Conservation (phyloP, 345 rosid species). For the Eutrema heterophyllum region DNA sequence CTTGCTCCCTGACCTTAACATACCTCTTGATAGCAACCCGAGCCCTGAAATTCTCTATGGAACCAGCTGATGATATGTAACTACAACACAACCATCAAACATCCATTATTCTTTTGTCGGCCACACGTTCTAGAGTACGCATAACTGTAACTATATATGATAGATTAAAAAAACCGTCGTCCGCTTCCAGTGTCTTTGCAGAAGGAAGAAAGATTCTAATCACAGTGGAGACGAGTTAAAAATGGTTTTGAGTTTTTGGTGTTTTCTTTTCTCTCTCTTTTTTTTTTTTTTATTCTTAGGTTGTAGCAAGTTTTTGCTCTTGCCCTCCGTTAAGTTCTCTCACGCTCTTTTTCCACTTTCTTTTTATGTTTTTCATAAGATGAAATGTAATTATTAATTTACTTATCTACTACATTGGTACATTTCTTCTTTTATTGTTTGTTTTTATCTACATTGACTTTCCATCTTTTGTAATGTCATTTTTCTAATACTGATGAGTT, state of each 20-base stretch:
- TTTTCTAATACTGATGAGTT: no score
- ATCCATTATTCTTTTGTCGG: conserved; percentile 23
- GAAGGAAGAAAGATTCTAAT: not conserved
- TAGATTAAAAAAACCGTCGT: not conserved
- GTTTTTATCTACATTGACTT: not conserved
- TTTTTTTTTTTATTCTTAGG: conserved; percentile 1
- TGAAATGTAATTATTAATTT: not conserved
- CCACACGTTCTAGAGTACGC: conserved; percentile 11
- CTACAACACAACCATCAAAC: not conserved
- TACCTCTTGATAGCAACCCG: conserved; percentile 41
- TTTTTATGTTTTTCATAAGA: not conserved
- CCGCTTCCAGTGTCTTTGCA: conserved; percentile 8
- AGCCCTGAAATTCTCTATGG: conserved; percentile 26
- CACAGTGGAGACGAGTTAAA: not conserved
- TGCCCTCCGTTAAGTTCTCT: not conserved
- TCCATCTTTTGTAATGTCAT: not conserved
- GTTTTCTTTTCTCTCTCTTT: not conserved
- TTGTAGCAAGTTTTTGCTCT: conserved; percentile 13
- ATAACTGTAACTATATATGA: conserved; percentile 23
- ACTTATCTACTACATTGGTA: not conserved
- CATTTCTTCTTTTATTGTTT: not conserved
- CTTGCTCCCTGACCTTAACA: conserved; percentile 66
- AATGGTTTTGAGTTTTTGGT: not conserved
- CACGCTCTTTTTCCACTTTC: not conserved
- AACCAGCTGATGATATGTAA: conserved; percentile 24